Conservation (phyloP, 2,329 filamentous ascomycete species). For the Exophiala viscosa region DNA sequence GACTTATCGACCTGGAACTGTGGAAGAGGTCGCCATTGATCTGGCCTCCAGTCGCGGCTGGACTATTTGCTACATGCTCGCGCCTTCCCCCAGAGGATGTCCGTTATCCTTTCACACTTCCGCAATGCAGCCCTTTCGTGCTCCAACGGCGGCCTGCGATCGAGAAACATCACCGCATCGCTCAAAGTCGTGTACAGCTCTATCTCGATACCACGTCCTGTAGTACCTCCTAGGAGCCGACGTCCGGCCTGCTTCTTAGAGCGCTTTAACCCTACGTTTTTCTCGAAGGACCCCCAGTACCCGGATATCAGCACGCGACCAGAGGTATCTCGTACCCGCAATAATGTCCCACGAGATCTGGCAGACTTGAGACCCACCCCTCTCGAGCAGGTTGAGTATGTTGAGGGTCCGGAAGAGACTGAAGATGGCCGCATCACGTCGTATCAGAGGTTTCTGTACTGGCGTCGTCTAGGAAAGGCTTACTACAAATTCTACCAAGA, state of each 20-base stretch:
- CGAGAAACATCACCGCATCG: too few species aligned
- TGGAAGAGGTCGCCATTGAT: too few species aligned
- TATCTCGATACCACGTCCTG: background rate
- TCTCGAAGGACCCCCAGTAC: background rate
- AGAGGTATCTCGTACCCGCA: background rate
- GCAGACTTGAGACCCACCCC: conserved; percentile 1
- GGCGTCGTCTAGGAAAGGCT: conserved; percentile 63
- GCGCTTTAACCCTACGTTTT: background rate
- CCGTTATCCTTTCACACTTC: too few species aligned
- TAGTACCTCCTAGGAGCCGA: background rate
- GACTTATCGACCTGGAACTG: too few species aligned
- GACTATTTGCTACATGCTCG: too few species aligned
- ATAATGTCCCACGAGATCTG: conserved; percentile 4
- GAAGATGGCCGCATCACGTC: conserved; percentile 3
- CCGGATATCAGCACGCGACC: background rate
- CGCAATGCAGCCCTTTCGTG: too few species aligned
- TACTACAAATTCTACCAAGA: conserved; percentile 84
- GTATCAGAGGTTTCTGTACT: conserved; percentile 41
- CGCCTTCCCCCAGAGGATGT: too few species aligned
- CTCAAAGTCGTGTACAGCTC: background rate
- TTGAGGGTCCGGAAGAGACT: background rate
- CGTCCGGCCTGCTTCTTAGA: background rate
- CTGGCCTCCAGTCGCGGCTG: too few species aligned
- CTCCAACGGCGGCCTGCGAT: too few species aligned
- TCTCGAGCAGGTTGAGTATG: conserved; percentile 1